Percentiles rank a stretch among this genome's conserved stretches.
phyloP scores from a whole-genome alignment of 2,329 filamentous ascomycete species.

The Diplodia sapinea region DNA sequence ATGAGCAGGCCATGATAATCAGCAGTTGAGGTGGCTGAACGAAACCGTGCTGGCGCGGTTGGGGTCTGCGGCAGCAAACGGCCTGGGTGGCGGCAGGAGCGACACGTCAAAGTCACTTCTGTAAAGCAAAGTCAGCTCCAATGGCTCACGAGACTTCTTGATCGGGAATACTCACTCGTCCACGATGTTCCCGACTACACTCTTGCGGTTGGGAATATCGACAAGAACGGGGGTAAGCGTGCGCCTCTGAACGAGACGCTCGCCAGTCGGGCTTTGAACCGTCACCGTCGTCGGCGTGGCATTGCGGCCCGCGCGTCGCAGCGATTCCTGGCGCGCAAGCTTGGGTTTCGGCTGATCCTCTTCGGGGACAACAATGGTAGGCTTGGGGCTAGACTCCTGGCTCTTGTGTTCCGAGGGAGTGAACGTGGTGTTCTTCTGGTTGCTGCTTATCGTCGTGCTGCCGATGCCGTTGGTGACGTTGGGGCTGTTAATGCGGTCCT shows the following conservation, averaged over 20 bases:
- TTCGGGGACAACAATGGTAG: conserved; percentile 12
- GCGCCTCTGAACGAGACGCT: conserved; percentile 26
- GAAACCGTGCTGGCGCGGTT: conserved; percentile 25
- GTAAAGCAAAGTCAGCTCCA: neutral
- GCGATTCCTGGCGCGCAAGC: conserved; percentile 22
- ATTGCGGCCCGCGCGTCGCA: conserved; percentile 11
- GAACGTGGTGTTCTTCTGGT: conserved; percentile 6
- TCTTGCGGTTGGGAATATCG: conserved; percentile 28
- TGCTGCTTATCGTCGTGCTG: conserved; percentile 25
- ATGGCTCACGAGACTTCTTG: neutral
- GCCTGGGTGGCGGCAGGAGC: neutral
- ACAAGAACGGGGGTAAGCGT: conserved; percentile 22
- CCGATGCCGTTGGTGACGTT: conserved; percentile 23
- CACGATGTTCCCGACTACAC: conserved; percentile 24
- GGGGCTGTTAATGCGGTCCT: neutral
- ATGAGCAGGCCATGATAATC: conserved; percentile 4
- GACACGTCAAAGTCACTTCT: conserved; percentile 13
- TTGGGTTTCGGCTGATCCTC: conserved; percentile 19
- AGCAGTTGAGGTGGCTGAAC: conserved; percentile 24
- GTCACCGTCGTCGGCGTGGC: neutral
- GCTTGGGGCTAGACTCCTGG: neutral
- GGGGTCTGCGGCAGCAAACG: conserved; percentile 8
- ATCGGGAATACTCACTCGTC: conserved; percentile 10
- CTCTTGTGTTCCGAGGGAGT: neutral
- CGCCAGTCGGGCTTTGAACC: conserved; percentile 22